Percentiles rank a stretch among this genome's conserved stretches.
These are phyloP conservation scores for Fusarium multiceps DNA, from an alignment of 2,329 filamentous ascomycete genomes.

Conservation along the genomic window DNA sequence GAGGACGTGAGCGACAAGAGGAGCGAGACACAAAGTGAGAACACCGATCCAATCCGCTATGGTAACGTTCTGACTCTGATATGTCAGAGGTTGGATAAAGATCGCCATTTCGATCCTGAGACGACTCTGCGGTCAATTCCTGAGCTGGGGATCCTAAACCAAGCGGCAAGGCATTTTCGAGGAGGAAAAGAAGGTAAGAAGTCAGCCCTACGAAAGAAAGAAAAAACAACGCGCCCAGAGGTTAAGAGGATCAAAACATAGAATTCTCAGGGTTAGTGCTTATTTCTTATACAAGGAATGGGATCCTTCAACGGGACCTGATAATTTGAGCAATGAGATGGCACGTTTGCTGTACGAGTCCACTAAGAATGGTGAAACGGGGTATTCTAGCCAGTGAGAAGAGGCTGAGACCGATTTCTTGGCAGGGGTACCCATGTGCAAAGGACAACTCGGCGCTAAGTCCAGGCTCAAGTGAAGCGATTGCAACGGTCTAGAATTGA, in stretches of 20 bases:
- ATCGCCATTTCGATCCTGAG: too few species aligned
- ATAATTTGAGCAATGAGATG: neutral
- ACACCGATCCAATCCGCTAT: constrained; percentile 16
- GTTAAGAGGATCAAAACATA: neutral
- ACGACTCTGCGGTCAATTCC: too few species aligned
- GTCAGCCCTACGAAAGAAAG: neutral
- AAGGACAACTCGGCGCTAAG: neutral
- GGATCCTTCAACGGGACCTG: neutral
- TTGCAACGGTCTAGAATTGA: neutral
- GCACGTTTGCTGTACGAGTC: neutral
- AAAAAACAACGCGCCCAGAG: neutral
- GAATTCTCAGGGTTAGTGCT: neutral
- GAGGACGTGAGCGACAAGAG: constrained; percentile 26
- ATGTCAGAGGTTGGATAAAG: neutral
- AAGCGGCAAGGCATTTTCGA: neutral
- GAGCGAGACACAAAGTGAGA: constrained; percentile 21
- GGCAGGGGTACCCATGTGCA: neutral
- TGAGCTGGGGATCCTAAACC: neutral
- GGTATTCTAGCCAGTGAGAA: neutral
- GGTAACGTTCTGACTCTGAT: constrained; percentile 11
- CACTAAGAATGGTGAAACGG: neutral
- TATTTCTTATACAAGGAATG: neutral
- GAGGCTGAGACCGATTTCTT: neutral
- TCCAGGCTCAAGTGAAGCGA: rapidly evolving
- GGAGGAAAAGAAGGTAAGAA: rapidly evolving